Conservation (phyloP, 163 green algal genomes). For the Scenedesmus sp. region DNA sequence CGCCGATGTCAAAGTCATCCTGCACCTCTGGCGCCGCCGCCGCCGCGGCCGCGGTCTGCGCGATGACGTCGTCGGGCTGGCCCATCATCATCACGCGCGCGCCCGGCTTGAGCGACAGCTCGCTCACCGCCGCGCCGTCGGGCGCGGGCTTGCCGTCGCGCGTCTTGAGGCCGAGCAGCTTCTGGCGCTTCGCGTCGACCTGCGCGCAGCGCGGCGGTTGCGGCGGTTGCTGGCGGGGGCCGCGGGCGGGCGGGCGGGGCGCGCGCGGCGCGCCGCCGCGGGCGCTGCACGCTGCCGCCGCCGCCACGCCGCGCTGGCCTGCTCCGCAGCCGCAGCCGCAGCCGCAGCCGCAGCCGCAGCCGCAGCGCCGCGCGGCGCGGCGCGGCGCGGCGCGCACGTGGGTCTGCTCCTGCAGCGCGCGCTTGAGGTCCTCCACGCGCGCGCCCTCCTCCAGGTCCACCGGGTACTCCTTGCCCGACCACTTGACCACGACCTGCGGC, state of each 20-base stretch:
- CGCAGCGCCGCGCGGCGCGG: no score
- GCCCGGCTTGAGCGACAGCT: slow-evolving; percentile 81
- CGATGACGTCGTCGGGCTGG: slow-evolving; percentile 56
- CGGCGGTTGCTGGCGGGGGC: neutral
- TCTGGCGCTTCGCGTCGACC: slow-evolving; percentile 74
- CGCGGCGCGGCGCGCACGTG: slow-evolving; percentile 48
- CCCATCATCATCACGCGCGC: slow-evolving; percentile 93
- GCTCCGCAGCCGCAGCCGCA: neutral
- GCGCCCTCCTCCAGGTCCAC: slow-evolving; percentile 51
- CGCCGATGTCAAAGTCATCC: slow-evolving; percentile 88
- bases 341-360: no score
- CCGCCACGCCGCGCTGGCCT: neutral
- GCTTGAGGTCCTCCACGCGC: slow-evolving; percentile 76
- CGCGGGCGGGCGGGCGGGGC: no score
- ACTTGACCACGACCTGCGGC: slow-evolving; percentile 53
- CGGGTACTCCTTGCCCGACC: slow-evolving; percentile 55
- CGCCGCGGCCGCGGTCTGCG: slow-evolving; percentile 56
- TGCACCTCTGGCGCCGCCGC: slow-evolving; percentile 82
- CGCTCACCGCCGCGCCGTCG: slow-evolving; percentile 63
- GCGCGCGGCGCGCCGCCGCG: no score
- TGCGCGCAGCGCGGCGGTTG: neutral
- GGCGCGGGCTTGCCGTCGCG: slow-evolving; percentile 68
- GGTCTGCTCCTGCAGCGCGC: slow-evolving; percentile 72
- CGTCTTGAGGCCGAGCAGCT: slow-evolving; percentile 87
- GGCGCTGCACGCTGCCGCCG: no score